Conservation (phyloP, 805 yeast genomes). For the Wickerhamiella domercqiae region DNA sequence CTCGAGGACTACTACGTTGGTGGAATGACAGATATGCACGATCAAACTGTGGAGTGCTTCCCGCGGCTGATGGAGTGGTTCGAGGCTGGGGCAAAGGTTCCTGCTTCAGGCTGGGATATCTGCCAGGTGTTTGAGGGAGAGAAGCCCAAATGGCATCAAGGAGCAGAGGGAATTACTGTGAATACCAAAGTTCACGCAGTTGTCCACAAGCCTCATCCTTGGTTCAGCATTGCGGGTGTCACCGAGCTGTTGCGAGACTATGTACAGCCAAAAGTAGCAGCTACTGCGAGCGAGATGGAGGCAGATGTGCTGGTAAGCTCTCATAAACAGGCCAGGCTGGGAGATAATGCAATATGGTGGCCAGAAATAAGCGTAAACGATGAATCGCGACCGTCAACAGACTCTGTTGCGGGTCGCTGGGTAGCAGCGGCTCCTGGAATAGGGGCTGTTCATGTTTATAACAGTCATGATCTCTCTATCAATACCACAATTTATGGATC, state of each 20-base stretch:
- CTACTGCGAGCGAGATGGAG: neutral
- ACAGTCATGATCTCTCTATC: constrained; percentile 3
- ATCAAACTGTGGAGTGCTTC: constrained; percentile 28
- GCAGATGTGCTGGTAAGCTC: neutral
- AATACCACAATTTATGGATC: constrained; percentile 5
- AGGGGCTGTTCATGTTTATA: constrained; percentile 10
- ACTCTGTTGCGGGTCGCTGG: no score
- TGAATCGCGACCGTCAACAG: no score
- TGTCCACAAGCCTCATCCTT: neutral
- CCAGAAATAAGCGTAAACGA: neutral
- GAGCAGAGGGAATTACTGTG: neutral
- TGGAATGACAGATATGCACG: constrained; percentile 35
- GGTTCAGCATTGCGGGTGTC: neutral
- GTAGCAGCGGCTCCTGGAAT: constrained; percentile 14
- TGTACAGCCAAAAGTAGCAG: neutral
- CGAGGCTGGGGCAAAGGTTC: constrained; percentile 13
- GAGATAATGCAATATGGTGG: constrained; percentile 9
- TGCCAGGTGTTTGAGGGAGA: constrained; percentile 24
- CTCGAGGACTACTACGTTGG: constrained; percentile 38
- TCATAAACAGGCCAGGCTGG: constrained; percentile 9
- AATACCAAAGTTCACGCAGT: neutral
- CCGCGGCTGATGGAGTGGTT: constrained; percentile 31
- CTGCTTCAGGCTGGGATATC: constrained; percentile 20
- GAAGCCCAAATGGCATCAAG: constrained; percentile 7
- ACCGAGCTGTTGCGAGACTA: neutral